phyloP scores from a whole-genome alignment of 306 rosid genomes.

The Gleditsia sinensis region DNA sequence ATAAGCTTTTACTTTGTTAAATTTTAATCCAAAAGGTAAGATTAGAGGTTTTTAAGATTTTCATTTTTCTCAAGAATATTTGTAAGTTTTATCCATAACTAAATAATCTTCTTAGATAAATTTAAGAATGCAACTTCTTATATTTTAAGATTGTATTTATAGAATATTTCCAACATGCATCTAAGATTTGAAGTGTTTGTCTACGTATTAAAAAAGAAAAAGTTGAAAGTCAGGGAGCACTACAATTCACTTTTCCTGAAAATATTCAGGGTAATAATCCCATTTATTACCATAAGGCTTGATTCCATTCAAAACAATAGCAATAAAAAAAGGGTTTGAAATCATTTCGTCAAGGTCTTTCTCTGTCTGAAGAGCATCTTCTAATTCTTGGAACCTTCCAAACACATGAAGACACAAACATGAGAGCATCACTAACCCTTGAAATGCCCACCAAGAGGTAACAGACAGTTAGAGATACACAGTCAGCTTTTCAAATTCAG shows the following conservation, averaged over 20 bases:
- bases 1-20: too few species aligned
- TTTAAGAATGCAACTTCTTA: too few species aligned
- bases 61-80: too few species aligned
- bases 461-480: conserved; percentile 49
- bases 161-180: too few species aligned
- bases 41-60: too few species aligned
- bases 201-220: too few species aligned
- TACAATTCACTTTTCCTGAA: conserved; percentile 30
- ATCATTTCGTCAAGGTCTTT: conserved; percentile 20
- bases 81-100: too few species aligned
- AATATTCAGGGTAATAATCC: conserved; percentile 5
- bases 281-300: not conserved
- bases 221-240: too few species aligned
- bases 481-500: conserved; percentile 56
- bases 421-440: conserved; percentile 42
- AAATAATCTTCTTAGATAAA: too few species aligned
- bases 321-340: not conserved
- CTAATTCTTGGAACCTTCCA: conserved; percentile 72
- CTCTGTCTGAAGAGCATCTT: conserved; percentile 48
- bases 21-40: conserved; percentile 49
- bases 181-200: too few species aligned
- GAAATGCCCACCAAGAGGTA: conserved; percentile 64
- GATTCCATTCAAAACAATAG: not conserved
- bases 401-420: conserved; percentile 52
- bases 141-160: too few species aligned